A percentile compares a stretch with the other conserved stretches of the same genome.
These are phyloP conservation scores for Arachnomyces sp. DNA, from an alignment of 2,329 filamentous ascomycete genomes.

Conservation along the genomic window DNA sequence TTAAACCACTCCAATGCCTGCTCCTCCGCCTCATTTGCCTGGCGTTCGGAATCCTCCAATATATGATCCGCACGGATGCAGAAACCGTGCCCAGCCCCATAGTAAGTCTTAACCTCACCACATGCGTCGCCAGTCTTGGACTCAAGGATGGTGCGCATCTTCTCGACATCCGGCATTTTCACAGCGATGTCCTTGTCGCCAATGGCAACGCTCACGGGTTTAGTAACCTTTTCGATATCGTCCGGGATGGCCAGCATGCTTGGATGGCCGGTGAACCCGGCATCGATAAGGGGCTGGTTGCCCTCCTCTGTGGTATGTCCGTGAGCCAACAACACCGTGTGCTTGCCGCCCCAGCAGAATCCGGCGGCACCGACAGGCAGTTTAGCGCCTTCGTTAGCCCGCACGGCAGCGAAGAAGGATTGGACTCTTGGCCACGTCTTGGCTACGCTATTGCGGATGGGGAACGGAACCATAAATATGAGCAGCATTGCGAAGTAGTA, in stretches of 20 bases:
- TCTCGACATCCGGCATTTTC: constrained; percentile 12
- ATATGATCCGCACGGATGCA: constrained; percentile 20
- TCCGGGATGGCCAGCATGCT: constrained; percentile 40
- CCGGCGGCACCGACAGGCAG: constrained; percentile 48
- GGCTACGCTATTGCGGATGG: constrained; percentile 19
- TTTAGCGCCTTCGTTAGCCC: constrained; percentile 22
- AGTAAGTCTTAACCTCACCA: constrained; percentile 20
- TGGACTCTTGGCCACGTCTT: constrained; percentile 29
- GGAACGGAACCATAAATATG: constrained; percentile 14
- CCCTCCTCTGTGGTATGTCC: constrained; percentile 19
- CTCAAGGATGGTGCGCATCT: constrained; percentile 18
- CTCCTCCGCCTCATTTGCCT: constrained; percentile 20
- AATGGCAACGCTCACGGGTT: constrained; percentile 14
- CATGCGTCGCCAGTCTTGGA: constrained; percentile 11
- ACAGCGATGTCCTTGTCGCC: constrained; percentile 17
- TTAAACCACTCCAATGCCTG: constrained; percentile 16
- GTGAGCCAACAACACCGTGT: constrained; percentile 44
- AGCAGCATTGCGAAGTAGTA: constrained; percentile 10
- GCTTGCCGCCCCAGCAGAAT: constrained; percentile 58
- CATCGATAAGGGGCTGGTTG: constrained; percentile 38
- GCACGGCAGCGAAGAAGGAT: constrained; percentile 31
- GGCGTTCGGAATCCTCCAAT: constrained; percentile 15
- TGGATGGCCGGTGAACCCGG: constrained; percentile 48
- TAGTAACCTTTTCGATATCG: constrained; percentile 35
- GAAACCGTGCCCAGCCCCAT: constrained; percentile 22